Evolutionary conservation across 164 flowering plant species (phyloP).

Genomic region (Umbilicus rupestris): DNA sequence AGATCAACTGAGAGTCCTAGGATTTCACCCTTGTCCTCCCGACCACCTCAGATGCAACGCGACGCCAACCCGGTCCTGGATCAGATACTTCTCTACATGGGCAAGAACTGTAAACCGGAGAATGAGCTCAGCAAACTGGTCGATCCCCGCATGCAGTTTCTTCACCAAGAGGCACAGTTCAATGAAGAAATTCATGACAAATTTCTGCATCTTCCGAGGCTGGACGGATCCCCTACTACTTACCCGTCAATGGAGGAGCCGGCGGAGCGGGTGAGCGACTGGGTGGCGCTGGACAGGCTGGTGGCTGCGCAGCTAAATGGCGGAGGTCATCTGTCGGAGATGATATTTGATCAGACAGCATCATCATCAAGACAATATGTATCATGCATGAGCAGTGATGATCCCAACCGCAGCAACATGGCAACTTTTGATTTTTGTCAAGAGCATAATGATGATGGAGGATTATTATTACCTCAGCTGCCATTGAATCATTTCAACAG

Average conservation of each 20-base stretch:
- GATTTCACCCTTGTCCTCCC: constrained; percentile 19
- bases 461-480: constrained; percentile 18
- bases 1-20: constrained; percentile 38
- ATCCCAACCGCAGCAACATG: constrained; percentile 21
- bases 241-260: constrained; percentile 20
- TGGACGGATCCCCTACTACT: constrained; percentile 29
- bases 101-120: constrained; percentile 51
- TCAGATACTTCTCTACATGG: constrained; percentile 66
- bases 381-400: constrained; percentile 21
- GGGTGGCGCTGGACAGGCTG: constrained; percentile 51
- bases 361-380: constrained; percentile 24
- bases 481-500: constrained; percentile 16
- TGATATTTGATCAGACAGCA: constrained; percentile 12
- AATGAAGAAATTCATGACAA: constrained; percentile 17
- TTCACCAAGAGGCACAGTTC: constrained; percentile 10
- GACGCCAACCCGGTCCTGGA: constrained; percentile 42
- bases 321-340: constrained; percentile 12
- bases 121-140: constrained; percentile 15
- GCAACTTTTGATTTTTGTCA: constrained; percentile 17
- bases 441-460: constrained; percentile 16
- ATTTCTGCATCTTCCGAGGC: constrained; percentile 43
- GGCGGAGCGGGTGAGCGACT: constrained; percentile 25
- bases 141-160: constrained; percentile 6
- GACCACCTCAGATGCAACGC: constrained; percentile 7
- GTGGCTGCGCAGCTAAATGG: constrained; percentile 60